These are phyloP conservation scores for Russula olivacea DNA, from an alignment of 768 basidiomycete genomes.

Conservation along the genomic window DNA sequence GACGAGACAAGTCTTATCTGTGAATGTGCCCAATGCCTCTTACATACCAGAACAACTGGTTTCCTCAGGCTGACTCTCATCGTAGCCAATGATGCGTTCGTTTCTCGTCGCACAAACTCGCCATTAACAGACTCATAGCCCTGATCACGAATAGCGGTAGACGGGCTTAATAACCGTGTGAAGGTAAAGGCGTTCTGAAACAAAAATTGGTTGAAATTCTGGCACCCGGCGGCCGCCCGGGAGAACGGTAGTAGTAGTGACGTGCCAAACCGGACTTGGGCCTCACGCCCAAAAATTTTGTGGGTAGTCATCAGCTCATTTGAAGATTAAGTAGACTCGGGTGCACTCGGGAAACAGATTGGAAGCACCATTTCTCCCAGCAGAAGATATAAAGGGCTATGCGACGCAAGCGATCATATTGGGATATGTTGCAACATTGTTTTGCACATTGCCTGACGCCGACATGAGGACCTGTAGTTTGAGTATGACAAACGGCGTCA, in stretches of 20 bases:
- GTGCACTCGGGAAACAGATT: constrained; percentile 90
- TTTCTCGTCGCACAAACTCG: constrained; percentile 86
- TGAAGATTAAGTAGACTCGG: constrained; percentile 93
- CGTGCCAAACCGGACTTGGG: no score
- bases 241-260: constrained; percentile 96
- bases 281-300: no score
- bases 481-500: constrained; percentile 87
- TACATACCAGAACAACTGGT: constrained; percentile 99
- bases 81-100: constrained; percentile 92
- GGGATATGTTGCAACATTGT: constrained; percentile 94
- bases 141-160: constrained; percentile 91
- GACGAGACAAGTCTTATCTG: constrained; percentile 53
- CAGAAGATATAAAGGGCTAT: constrained; percentile 91
- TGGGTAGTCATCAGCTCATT: constrained; percentile 99
- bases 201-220: no score
- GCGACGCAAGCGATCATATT: constrained; percentile 94
- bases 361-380: constrained; percentile 98
- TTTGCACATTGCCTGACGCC: constrained; percentile 94
- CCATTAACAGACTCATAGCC: constrained; percentile 98
- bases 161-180: constrained; percentile 85
- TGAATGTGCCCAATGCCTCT: constrained; percentile 97
- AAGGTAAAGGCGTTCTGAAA: no score
- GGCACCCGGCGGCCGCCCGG: no score
- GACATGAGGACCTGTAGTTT: constrained; percentile 88
- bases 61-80: constrained; percentile 79